Evolutionary conservation across 2,329 filamentous ascomycete species (phyloP), one percentile per base, ranked within the genome.

Genomic region (Cadophora sp.): DNA sequence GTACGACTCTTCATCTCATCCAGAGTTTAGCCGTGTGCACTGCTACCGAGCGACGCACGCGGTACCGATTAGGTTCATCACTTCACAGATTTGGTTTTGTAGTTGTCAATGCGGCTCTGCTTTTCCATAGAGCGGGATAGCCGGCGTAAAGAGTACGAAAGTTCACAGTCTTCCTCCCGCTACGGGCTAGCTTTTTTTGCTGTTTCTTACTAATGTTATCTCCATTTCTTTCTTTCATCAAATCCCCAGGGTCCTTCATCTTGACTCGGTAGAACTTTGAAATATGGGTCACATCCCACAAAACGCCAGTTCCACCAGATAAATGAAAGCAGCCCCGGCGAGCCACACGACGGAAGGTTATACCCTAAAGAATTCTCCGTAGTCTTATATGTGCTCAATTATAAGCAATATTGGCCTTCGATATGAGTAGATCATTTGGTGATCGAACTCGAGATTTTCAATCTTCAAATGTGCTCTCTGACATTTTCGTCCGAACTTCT

Each of bases 261-360:
- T 56, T 56, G 53, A 56, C 53, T 56, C 53, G 53, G 33, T 22
- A 39, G 53, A 56, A 56, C 53, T 56, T n/a, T 56, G 30, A 39
- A 56, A 16, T 39, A 20, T 56, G 33, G 51, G 20, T 16, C 13
- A 22, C 33, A 18, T 22, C 33, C 18, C 27, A 6, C 27, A 30
- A 39, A n/a, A 18, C 39, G 30, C 13, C 16, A 39, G 53, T 56
- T 56, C 33, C 30, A 39, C 33, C 18, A 56, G 9, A 30, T 30
- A 30, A 6, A 30, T 41, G 33, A 36, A 22, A 39, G 33, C 33
- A 33, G 33, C n/a, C n/a, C 30, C 33, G 33, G 53, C 20, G 33
- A 30, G n/a, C n/a, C 18, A 56, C 33, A 41, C 11, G 18, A 56
- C 33, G 1, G 14, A 56, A 14, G 33, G 20, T 56, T 20, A 6